These are phyloP conservation scores for Pestalotiopsis sp. DNA, from an alignment of 2,329 filamentous ascomycete species.

Conservation along the genomic window DNA sequence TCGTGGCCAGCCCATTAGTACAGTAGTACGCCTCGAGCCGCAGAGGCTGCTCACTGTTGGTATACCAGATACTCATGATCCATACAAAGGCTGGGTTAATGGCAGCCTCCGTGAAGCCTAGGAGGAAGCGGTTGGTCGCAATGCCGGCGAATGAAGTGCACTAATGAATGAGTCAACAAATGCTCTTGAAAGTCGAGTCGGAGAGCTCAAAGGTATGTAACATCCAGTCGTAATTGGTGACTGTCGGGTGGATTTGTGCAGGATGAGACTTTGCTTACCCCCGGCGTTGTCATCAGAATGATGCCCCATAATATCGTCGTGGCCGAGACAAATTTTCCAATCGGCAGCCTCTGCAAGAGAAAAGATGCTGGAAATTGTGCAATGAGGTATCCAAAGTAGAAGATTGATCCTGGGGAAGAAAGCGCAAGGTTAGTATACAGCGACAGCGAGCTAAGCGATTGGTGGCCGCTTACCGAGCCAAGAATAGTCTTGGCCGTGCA, in stretches of 20 bases:
- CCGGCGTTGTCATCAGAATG: conserved; percentile 49
- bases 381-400: conserved; percentile 52
- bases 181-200: background rate
- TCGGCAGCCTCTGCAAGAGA: conserved; percentile 47
- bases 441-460: background rate
- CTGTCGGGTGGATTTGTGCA: background rate
- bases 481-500: conserved; percentile 51
- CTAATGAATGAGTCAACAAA: background rate
- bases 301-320: conserved; percentile 50
- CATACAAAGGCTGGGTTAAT: conserved; percentile 52
- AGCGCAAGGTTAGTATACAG: background rate
- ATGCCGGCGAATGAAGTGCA: conserved; percentile 57
- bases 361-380: conserved; percentile 46
- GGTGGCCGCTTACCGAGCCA: conserved; percentile 41
- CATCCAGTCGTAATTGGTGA: background rate
- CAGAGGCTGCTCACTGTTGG: conserved; percentile 46
- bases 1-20: conserved; percentile 61
- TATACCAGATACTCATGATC: conserved; percentile 33
- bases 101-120: conserved; percentile 58
- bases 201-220: background rate
- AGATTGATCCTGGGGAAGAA: conserved; percentile 43
- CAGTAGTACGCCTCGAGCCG: conserved; percentile 58
- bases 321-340: conserved; percentile 48
- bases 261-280: conserved; percentile 15
- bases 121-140: conserved; percentile 56